A percentile compares a stretch with the other conserved stretches of the same genome.
Conservation (phyloP, 805 yeast species). For the Torulaspora quercuum region DNA sequence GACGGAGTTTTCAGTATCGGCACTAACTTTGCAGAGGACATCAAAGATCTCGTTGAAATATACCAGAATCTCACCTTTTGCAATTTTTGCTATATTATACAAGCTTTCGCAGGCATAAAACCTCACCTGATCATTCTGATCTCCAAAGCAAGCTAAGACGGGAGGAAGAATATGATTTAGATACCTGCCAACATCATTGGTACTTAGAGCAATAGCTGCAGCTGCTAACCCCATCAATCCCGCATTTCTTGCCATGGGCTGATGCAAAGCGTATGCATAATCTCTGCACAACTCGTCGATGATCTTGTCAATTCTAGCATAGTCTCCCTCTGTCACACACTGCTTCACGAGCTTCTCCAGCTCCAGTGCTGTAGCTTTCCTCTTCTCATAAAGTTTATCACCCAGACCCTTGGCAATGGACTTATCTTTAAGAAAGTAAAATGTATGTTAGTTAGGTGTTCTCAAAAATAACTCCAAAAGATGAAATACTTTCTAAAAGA, state of each 20-base stretch:
- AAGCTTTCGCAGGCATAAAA: slow-evolving; percentile 95
- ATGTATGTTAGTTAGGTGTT: slow-evolving; percentile 3
- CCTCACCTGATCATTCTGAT: slow-evolving; percentile 94
- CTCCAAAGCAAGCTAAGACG: slow-evolving; percentile 91
- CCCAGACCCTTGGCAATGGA: slow-evolving; percentile 62
- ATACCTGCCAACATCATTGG: slow-evolving; percentile 74
- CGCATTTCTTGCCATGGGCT: slow-evolving; percentile 88
- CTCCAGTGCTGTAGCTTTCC: slow-evolving; percentile 74
- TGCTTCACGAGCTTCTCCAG: slow-evolving; percentile 74
- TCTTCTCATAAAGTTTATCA: slow-evolving; percentile 72
- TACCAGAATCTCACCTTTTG: slow-evolving; percentile 86
- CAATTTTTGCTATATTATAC: slow-evolving; percentile 93
- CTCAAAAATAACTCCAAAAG: neutral
- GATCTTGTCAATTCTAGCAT: slow-evolving; percentile 41
- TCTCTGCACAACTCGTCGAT: slow-evolving; percentile 75
- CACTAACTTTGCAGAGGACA: slow-evolving; percentile 81
- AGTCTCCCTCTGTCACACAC: slow-evolving; percentile 39
- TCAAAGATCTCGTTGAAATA: slow-evolving; percentile 95
- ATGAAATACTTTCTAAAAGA: neutral
- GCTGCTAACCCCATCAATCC: slow-evolving; percentile 95
- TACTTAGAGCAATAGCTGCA: slow-evolving; percentile 88
- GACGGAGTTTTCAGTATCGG: slow-evolving; percentile 87
- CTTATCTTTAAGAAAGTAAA: slow-evolving; percentile 43
- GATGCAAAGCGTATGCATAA: slow-evolving; percentile 77
- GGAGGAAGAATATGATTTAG: slow-evolving; percentile 87